Percentiles rank a stretch among this genome's conserved stretches.
phyloP scores from a whole-genome alignment of 331 rosid species.

The Erythrophleum ivorense region DNA sequence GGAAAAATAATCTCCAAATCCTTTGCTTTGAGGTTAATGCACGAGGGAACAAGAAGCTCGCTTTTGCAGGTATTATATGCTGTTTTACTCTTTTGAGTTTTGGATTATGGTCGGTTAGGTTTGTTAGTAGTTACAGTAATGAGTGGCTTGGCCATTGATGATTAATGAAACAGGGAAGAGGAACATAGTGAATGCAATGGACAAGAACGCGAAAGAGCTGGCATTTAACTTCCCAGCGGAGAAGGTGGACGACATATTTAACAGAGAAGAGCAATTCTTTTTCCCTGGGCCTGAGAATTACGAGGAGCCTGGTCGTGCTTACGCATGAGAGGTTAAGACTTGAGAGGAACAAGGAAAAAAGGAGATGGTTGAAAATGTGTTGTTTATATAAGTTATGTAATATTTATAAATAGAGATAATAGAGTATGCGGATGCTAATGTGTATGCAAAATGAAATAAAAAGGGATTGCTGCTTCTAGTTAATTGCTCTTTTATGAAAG shows the following conservation, averaged over 20 bases:
- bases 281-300: slow-evolving; percentile 49
- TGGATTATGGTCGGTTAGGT: neutral
- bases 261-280: slow-evolving; percentile 49
- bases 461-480: neutral
- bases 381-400: neutral
- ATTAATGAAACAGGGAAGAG: slow-evolving; percentile 47
- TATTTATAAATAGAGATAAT: too few relatives aligned
- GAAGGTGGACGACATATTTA: slow-evolving; percentile 55
- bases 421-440: neutral
- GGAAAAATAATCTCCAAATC: slow-evolving; percentile 46
- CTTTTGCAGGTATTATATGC: slow-evolving; percentile 47
- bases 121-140: too few relatives aligned
- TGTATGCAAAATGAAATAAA: neutral
- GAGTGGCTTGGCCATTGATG: too few relatives aligned
- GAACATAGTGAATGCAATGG: slow-evolving; percentile 61
- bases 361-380: neutral
- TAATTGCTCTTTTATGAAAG: too few relatives aligned
- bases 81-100: neutral
- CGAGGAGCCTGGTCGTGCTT: slow-evolving; percentile 39
- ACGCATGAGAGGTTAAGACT: slow-evolving; percentile 26
- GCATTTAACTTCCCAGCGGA: slow-evolving; percentile 54
- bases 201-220: slow-evolving; percentile 54
- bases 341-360: neutral
- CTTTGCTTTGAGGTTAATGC: slow-evolving; percentile 66
- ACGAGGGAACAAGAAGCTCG: slow-evolving; percentile 45